Conservation (phyloP, 73 alveolate species). For the Stentor roeselii region DNA sequence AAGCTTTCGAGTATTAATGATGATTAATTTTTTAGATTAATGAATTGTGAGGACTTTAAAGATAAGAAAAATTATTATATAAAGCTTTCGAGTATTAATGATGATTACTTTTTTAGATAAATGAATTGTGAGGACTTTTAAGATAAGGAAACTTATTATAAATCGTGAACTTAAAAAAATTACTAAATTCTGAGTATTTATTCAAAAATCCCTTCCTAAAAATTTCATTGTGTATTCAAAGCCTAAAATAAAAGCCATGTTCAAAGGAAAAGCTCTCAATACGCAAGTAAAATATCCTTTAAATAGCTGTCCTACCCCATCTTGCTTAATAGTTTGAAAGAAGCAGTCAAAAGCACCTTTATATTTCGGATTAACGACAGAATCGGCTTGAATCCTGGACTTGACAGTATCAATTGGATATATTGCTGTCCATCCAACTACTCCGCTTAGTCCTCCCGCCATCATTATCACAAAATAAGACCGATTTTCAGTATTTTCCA, state of each 20-base stretch:
- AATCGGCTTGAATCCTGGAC: slow-evolving; percentile 46
- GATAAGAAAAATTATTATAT: too few relatives aligned
- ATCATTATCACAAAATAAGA: slow-evolving; percentile 24
- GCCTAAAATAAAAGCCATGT: neutral
- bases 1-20: too few relatives aligned
- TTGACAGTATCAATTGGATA: slow-evolving; percentile 46
- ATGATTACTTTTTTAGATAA: too few relatives aligned
- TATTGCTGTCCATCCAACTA: slow-evolving; percentile 31
- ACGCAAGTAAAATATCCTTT: slow-evolving; percentile 42
- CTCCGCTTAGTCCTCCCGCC: slow-evolving; percentile 51
- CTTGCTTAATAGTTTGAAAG: slow-evolving; percentile 17
- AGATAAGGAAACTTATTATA: too few relatives aligned
- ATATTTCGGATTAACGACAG: slow-evolving; percentile 40
- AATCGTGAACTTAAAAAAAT: too few relatives aligned
- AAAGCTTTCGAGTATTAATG: too few relatives aligned
- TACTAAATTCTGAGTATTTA: too few relatives aligned
- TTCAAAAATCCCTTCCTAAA: slow-evolving; percentile 8
- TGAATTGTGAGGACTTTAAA: too few relatives aligned
- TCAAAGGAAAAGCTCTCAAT: slow-evolving; percentile 1
- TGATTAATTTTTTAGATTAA: too few relatives aligned
- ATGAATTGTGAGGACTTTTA: too few relatives aligned
- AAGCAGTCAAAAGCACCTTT: slow-evolving; percentile 33
- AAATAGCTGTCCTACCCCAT: slow-evolving; percentile 35
- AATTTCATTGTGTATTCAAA: slow-evolving; percentile 1
- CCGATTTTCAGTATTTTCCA: neutral